These are phyloP conservation scores for Roridomyces roridus DNA, from an alignment of 768 basidiomycete genomes.

Conservation along the genomic window DNA sequence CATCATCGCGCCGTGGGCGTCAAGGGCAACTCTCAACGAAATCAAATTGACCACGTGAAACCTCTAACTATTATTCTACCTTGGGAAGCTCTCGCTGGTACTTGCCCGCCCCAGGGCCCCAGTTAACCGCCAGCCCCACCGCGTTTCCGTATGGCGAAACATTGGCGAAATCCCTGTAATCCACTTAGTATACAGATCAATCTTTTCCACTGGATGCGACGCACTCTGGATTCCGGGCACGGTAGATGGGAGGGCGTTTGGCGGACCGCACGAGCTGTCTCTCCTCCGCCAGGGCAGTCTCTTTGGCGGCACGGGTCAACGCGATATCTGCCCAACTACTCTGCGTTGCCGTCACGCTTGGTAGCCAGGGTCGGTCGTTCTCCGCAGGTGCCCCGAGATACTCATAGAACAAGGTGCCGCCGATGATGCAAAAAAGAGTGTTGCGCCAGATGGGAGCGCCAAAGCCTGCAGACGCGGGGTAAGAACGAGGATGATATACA, in stretches of 20 bases:
- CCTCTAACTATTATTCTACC: background rate
- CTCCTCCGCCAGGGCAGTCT: background rate
- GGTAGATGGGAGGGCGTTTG: conserved; percentile 43
- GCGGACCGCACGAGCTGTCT: conserved; percentile 19
- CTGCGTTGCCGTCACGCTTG: background rate
- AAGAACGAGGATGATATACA: background rate
- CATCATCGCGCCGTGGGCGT: conserved; percentile 19
- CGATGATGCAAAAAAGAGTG: conserved; percentile 55
- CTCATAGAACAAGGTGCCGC: conserved; percentile 65
- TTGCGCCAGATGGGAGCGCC: conserved; percentile 72
- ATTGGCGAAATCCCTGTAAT: conserved; percentile 59
- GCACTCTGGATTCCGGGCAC: conserved; percentile 78
- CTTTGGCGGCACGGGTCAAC: conserved; percentile 12
- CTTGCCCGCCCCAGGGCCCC: background rate
- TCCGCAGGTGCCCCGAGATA: conserved; percentile 67
- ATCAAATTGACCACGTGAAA: conserved; percentile 6
- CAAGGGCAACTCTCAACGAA: conserved; percentile 2
- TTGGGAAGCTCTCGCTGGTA: no score
- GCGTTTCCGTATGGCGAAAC: conserved; percentile 64
- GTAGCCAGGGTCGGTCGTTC: conserved; percentile 41
- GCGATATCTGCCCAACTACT: background rate
- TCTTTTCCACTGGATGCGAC: conserved; percentile 34
- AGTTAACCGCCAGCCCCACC: conserved; percentile 53
- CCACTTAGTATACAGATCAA: conserved; percentile 9
- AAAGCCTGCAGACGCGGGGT: conserved; percentile 53